Evolutionary conservation across 2,329 filamentous ascomycete genomes (phyloP), one percentile per base, ranked within the genome.

Genomic region (Fusarium transvaalense): DNA sequence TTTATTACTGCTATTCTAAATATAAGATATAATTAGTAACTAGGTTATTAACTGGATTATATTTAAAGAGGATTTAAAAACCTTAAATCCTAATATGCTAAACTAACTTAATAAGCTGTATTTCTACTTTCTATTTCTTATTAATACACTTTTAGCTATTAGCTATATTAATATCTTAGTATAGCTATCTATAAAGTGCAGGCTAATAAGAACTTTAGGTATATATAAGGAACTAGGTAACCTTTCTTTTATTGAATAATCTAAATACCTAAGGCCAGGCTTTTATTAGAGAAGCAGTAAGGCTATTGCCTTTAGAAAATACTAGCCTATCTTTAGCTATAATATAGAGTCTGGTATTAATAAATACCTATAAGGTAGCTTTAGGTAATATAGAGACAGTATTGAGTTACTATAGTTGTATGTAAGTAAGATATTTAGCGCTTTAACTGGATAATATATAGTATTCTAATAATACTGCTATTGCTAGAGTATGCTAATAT

Each of bases 81-180:
- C 31, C 17, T 59, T 59, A 17, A 43, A 54, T 9, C 59, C 62
- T 35, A 31, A 25, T 2, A 19, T 27, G 8, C 14, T 17, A 10
- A 38, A 48, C 21, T 13, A 29, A 14, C 35, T 54, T 14, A 32
- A 32, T 19, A 27, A 42, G 10, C 46, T 66, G 3, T 29, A 42
- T 34, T 66, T 66, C 41, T 66, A 61, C 46, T 65, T 61, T 7
- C 51, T 51, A 9, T 65, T 66, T 50, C 56, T 66, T 6, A 41
- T 66, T 13, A 66, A 66, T 37, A 61, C 55, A 12, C 25, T 66
- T 21, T 61, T 66, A 27, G 61, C 64, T 21, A 56, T 65, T 10
- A 61, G 64, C 27, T 66, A 61, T 23, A 61, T 66, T 41, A 51
- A 61, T 56, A 41, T 29, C 39, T 38, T 25, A 39, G 25, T 9